These are phyloP conservation scores for Quercus wislizeni DNA, from an alignment of 306 rosid genomes.

Conservation along the genomic window DNA sequence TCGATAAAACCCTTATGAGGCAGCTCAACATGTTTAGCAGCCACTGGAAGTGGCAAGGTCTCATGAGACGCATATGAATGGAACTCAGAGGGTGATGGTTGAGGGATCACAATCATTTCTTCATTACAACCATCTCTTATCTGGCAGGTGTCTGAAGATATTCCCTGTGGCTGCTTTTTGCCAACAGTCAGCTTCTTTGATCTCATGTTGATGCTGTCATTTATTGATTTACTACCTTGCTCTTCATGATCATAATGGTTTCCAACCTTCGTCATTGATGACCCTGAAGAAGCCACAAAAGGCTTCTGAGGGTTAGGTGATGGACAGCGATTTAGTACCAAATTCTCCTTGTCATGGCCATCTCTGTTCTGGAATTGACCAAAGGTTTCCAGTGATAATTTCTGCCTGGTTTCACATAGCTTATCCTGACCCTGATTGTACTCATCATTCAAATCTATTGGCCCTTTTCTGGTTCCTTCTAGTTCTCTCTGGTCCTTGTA, in stretches of 20 bases:
- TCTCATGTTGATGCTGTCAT: neutral
- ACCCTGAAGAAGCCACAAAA: neutral
- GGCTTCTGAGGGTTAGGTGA: neutral
- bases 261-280: neutral
- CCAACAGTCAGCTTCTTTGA: constrained; percentile 1
- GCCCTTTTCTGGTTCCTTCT: constrained; percentile 10
- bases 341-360: neutral
- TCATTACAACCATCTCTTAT: neutral
- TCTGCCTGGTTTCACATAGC: constrained; percentile 18
- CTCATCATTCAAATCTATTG: constrained; percentile 2
- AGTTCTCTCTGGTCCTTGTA: constrained; percentile 4
- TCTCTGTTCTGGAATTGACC: constrained; percentile 12
- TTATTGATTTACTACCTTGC: neutral
- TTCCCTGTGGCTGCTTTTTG: constrained; percentile 10
- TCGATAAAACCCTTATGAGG: neutral
- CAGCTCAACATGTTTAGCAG: neutral
- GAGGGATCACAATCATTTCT: constrained; percentile 1
- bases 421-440: constrained; percentile 17
- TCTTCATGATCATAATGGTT: neutral
- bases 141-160: neutral
- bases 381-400: constrained; percentile 20
- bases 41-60: neutral
- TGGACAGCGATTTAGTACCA: neutral
- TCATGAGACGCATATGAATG: neutral
- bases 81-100: neutral